A percentile compares a stretch with the other conserved stretches of the same genome.
Evolutionary conservation across 2,329 filamentous ascomycete genomes (phyloP).

Genomic region (Sphaerostilbella broomeana): DNA sequence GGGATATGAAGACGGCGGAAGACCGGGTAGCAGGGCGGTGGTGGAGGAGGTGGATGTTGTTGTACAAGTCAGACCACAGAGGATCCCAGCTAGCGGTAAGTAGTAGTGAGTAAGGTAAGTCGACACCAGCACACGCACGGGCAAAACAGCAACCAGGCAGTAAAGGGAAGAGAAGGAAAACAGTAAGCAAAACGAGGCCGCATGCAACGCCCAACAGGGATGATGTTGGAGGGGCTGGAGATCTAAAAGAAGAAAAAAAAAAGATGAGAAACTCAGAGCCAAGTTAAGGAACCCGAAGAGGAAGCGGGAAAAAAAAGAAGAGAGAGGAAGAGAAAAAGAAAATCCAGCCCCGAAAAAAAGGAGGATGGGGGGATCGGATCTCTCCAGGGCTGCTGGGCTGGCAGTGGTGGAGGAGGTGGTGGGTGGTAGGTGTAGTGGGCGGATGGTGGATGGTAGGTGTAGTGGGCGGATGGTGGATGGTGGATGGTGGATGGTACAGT

Average conservation of each 20-base stretch:
- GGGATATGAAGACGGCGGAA: neutral
- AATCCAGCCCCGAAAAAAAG: constrained; percentile 4
- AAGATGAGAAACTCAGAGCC: neutral
- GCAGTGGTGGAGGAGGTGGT: too few species aligned
- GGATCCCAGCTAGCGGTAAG: too few species aligned
- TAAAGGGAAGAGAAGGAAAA: neutral
- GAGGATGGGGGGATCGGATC: constrained; percentile 6
- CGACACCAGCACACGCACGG: constrained; percentile 1
- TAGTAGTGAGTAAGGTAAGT: neutral
- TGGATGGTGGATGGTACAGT: too few species aligned
- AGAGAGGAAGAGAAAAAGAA: constrained; percentile 4
- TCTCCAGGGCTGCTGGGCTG: too few species aligned
- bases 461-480: too few species aligned
- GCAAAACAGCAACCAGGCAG: neutral
- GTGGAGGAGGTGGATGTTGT: too few species aligned
- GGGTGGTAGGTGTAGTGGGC: too few species aligned
- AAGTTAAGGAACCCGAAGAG: too few species aligned
- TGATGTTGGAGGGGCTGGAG: neutral
- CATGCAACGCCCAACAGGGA: constrained; percentile 5
- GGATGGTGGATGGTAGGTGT: too few species aligned
- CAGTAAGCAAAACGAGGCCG: neutral
- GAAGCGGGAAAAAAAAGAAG: constrained; percentile 22
- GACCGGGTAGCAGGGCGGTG: too few species aligned
- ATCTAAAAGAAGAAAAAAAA: constrained; percentile 1
- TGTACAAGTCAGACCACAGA: neutral